A percentile compares a stretch with the other conserved stretches of the same genome.
These are phyloP conservation scores for Diaporthe australafricana DNA, from an alignment of 2,329 filamentous ascomycete species.

Conservation along the genomic window DNA sequence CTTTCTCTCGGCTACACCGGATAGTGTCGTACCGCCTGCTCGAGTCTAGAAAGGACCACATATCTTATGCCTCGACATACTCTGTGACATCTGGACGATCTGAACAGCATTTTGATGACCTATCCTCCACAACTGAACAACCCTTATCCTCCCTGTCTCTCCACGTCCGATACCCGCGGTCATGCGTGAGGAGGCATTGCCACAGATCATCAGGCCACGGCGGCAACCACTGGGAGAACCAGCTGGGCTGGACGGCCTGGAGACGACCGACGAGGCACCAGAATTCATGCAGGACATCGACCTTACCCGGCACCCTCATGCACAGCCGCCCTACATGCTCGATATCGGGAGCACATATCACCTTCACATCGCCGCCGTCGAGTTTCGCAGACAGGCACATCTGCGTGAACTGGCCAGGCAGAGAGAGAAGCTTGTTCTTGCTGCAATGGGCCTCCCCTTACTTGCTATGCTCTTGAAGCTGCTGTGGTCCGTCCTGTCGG, in stretches of 20 bases:
- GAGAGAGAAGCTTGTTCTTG: conserved; percentile 14
- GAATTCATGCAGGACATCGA: background rate
- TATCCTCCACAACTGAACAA: no score
- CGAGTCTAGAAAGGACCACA: background rate
- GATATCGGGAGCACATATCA: conserved; percentile 5
- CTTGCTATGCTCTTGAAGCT: conserved; percentile 5
- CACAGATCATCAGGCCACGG: background rate
- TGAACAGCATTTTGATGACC: no score
- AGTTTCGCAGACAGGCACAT: background rate
- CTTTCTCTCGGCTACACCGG: background rate
- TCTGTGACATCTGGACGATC: background rate
- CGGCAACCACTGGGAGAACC: background rate
- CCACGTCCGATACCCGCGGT: background rate
- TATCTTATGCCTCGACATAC: background rate
- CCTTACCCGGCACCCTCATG: background rate
- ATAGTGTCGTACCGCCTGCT: background rate
- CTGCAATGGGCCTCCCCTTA: conserved; percentile 1
- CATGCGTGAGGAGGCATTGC: conserved; percentile 24
- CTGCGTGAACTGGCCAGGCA: conserved; percentile 10
- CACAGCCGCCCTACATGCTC: background rate
- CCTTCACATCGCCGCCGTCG: conserved; percentile 8
- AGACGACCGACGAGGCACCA: background rate
- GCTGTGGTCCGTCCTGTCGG: conserved; percentile 5
- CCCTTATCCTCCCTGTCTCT: background rate
- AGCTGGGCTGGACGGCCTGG: background rate